phyloP scores from a whole-genome alignment of 352 stramenopile genomes.

The Nothophytophthora sp. region DNA sequence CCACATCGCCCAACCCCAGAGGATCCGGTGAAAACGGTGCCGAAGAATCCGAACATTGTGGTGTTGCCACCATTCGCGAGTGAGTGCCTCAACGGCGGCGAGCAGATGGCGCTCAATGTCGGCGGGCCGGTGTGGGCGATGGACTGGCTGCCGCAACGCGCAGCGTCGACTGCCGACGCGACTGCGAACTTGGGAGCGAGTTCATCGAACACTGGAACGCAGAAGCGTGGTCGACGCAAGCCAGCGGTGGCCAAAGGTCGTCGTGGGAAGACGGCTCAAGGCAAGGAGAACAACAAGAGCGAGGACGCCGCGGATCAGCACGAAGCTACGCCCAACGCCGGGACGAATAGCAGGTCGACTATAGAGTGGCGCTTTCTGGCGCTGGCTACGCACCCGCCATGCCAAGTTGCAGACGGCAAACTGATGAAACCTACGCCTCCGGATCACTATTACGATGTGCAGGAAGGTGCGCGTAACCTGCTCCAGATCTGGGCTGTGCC shows the following conservation, averaged over 20 bases:
- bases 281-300: slow-evolving; percentile 43
- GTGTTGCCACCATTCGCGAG: slow-evolving; percentile 56
- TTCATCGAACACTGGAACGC: too few relatives aligned
- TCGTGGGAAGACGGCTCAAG: slow-evolving; percentile 2
- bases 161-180: slow-evolving; percentile 6
- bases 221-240: slow-evolving; percentile 15
- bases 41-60: slow-evolving; percentile 6
- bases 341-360: not conserved
- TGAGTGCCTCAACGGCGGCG: slow-evolving; percentile 26
- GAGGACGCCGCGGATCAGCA: not conserved
- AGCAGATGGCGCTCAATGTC: slow-evolving; percentile 60
- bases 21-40: not conserved
- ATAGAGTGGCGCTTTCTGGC: slow-evolving; percentile 62
- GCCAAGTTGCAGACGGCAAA: slow-evolving; percentile 52
- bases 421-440: slow-evolving; percentile 67
- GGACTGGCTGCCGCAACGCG: slow-evolving; percentile 64
- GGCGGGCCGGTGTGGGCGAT: slow-evolving; percentile 82
- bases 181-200: slow-evolving; percentile 5
- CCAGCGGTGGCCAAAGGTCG: not conserved
- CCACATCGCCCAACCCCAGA: not conserved
- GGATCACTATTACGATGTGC: slow-evolving; percentile 77
- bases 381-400: slow-evolving; percentile 70
- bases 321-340: slow-evolving; percentile 3
- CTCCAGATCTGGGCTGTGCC: slow-evolving; percentile 84
- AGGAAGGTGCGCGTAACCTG: slow-evolving; percentile 48